Percentiles rank a stretch among this genome's conserved stretches.
These are phyloP conservation scores for Dendrobium officinale DNA, from an alignment of 106 monocot species.

Conservation along the genomic window DNA sequence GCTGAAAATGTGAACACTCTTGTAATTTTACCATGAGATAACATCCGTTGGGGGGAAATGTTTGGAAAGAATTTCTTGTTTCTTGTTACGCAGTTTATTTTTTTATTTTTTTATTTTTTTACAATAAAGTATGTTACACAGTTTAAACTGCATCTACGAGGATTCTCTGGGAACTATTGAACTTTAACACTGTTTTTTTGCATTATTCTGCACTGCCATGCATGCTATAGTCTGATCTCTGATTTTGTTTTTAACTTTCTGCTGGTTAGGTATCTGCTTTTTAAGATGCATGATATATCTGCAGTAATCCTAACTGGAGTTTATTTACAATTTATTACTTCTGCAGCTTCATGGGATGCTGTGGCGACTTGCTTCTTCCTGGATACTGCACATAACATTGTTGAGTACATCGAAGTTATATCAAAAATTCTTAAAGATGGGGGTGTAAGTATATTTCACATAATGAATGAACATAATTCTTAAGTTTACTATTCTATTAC, in stretches of 20 bases:
- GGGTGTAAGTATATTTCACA: slow-evolving; percentile 53
- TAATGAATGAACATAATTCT: neutral
- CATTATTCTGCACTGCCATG: neutral
- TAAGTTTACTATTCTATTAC: neutral
- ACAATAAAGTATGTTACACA: no score
- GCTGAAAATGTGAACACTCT: no score
- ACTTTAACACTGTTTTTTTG: neutral
- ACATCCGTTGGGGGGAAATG: no score
- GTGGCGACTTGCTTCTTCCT: slow-evolving; percentile 95
- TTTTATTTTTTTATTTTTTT: no score
- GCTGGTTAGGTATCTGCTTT: neutral
- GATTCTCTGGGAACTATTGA: no score
- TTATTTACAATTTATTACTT: neutral
- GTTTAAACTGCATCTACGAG: no score
- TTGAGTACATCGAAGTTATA: slow-evolving; percentile 94
- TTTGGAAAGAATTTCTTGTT: no score
- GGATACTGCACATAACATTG: slow-evolving; percentile 96
- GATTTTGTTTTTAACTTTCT: neutral
- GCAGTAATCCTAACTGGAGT: neutral
- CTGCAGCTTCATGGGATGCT: slow-evolving; percentile 88
- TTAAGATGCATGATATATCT: neutral
- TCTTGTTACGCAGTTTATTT: no score
- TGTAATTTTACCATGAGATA: no score
- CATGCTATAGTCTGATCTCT: neutral
- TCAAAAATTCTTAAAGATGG: slow-evolving; percentile 86